Conservation (phyloP, 257 asterid genomes). For the Ilex aquifolium region DNA sequence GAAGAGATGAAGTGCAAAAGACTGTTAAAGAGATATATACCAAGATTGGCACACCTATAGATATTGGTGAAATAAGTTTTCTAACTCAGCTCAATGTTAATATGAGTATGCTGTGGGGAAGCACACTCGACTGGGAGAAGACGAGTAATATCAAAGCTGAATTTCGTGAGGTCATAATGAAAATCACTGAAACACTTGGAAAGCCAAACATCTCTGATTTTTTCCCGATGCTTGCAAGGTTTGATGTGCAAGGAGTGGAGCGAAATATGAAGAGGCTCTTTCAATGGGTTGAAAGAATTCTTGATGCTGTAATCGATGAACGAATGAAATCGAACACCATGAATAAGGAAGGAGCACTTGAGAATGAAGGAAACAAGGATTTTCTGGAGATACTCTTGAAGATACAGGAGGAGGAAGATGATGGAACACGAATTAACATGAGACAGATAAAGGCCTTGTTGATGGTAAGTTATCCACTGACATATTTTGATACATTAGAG, state of each 20-base stretch:
- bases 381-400: constrained; percentile 30
- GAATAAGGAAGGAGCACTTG: background rate
- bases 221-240: constrained; percentile 29
- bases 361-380: constrained; percentile 12
- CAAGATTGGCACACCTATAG: constrained; percentile 7
- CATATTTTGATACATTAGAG: background rate
- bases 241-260: constrained; percentile 37
- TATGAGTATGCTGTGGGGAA: constrained; percentile 36
- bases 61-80: constrained; percentile 25
- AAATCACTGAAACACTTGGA: constrained; percentile 9
- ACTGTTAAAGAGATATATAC: constrained; percentile 13
- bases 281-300: constrained; percentile 15
- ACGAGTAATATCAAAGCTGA: constrained; percentile 15
- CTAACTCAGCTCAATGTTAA: constrained; percentile 17
- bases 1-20: constrained; percentile 23
- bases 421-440: constrained; percentile 13
- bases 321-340: constrained; percentile 5
- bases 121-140: constrained; percentile 11
- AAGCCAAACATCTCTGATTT: constrained; percentile 43
- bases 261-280: constrained; percentile 14
- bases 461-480: constrained; percentile 16
- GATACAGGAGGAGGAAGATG: constrained; percentile 22
- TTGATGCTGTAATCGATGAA: constrained; percentile 17
- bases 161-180: constrained; percentile 13
- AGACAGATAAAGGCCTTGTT: constrained; percentile 20